Evolutionary conservation across 768 basidiomycete genomes (phyloP), one percentile per base, ranked within the genome.

Genomic region (Omphalotus guepiniiformis): DNA sequence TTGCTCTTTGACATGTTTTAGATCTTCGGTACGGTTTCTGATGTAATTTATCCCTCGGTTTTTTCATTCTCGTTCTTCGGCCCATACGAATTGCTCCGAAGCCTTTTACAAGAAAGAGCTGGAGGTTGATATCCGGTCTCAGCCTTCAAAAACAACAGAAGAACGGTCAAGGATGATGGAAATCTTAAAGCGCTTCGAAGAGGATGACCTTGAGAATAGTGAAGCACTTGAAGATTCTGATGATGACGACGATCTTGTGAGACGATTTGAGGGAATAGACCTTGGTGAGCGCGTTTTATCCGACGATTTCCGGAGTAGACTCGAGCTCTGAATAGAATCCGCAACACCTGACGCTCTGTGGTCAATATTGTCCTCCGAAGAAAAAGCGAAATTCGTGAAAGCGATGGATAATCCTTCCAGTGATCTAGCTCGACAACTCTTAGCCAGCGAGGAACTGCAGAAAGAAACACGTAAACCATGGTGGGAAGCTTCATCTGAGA

Each of bases 1-100:
- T 56, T 93, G 91, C 66, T 87, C 87, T 22, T 62, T 92, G 25
- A 67, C 70, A 9, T 93, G 91, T 65, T 93, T 89, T 67, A 80
- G 83, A 36, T 84, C 85, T 23, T 70, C 79, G 65, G 86, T 85
- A 63, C 51, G 76, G 61, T 23, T 47, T 42, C 15, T 28, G 28
- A 42, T 37, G 19, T 45, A 19, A 41, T 46, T 30, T 36, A 9
- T 42, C 15, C 25, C 43, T 37, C 41, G 29, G 7, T 36, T 35
- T 46, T 22, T 16, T 15, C 25, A 34, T 41, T 26, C 23, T 30
- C 12, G 36, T 49, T n/a, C 7, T 30, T 49, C 62, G 88, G 58
- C 67, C 39, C 90, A 93, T 63, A 69, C 73, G 2, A 74, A 78
- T 61, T 93, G 90, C 67, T 90, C 89, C 21, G 91, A 93, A 61